Evolutionary conservation across 1,284 basidiomycete genomes (phyloP).

Genomic region (Phlebopus sp.): DNA sequence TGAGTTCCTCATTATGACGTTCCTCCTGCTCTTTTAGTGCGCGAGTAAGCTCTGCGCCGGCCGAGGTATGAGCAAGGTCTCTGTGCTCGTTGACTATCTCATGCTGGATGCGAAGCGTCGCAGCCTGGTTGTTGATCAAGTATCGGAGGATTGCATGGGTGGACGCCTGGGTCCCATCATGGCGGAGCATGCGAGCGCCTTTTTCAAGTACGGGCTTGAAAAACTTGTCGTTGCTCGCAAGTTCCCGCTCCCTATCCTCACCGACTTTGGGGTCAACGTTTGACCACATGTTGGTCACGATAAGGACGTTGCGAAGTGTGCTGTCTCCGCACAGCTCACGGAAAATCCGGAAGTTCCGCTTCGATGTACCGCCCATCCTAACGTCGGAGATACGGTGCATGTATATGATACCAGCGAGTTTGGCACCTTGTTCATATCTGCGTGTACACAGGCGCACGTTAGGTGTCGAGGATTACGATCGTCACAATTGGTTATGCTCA

Average conservation of each 20-base stretch:
- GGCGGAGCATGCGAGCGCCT: slow-evolving; percentile 39
- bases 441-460: neutral
- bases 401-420: slow-evolving; percentile 51
- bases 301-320: slow-evolving; percentile 45
- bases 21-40: slow-evolving; percentile 36
- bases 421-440: slow-evolving; percentile 40
- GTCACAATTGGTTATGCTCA: slow-evolving; percentile 13
- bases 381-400: slow-evolving; percentile 54
- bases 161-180: slow-evolving; percentile 31
- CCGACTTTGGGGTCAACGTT: slow-evolving; percentile 35
- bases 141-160: slow-evolving; percentile 30
- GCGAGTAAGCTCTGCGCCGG: slow-evolving; percentile 38
- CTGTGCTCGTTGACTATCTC: slow-evolving; percentile 42
- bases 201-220: slow-evolving; percentile 41
- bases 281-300: slow-evolving; percentile 54
- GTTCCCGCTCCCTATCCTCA: slow-evolving; percentile 35
- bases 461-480: neutral
- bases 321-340: slow-evolving; percentile 49
- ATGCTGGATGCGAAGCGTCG: slow-evolving; percentile 39
- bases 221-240: slow-evolving; percentile 39
- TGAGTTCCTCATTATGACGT: slow-evolving; percentile 36
- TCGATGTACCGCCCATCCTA: slow-evolving; percentile 49
- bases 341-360: slow-evolving; percentile 50
- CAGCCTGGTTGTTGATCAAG: slow-evolving; percentile 32
- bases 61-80: slow-evolving; percentile 37